These are phyloP conservation scores for Perilla frutescens DNA, from an alignment of 257 asterid genomes.

Conservation along the genomic window DNA sequence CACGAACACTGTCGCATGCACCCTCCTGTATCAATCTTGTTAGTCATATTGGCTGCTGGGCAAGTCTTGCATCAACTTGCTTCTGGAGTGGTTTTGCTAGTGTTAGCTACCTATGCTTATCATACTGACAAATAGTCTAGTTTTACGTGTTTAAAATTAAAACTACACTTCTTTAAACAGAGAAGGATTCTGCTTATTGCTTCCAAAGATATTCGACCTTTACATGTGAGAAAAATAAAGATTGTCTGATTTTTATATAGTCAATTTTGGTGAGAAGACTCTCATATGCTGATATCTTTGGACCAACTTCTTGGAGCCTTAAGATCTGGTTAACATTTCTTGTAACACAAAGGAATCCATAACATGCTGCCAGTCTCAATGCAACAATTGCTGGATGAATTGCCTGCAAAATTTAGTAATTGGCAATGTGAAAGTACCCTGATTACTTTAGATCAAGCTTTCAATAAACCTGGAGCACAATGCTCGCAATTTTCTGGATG, in stretches of 20 bases:
- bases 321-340: slow-evolving; percentile 25
- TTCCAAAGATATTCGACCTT: not conserved
- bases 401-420: not conserved
- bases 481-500: slow-evolving; percentile 19
- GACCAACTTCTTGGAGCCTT: slow-evolving; percentile 14
- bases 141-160: not conserved
- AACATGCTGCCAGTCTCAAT: not conserved
- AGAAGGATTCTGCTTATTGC: not conserved
- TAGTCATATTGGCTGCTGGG: slow-evolving; percentile 9
- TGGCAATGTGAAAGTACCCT: slow-evolving; percentile 7
- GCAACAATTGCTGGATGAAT: slow-evolving; percentile 8
- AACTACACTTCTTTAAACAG: not conserved
- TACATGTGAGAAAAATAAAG: not conserved
- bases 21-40: slow-evolving; percentile 3
- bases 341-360: slow-evolving; percentile 4
- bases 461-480: slow-evolving; percentile 14
- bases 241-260: not conserved
- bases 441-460: slow-evolving; percentile 16
- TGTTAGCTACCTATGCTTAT: slow-evolving; percentile 16
- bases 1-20: slow-evolving; percentile 19
- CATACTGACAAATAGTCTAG: not conserved
- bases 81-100: not conserved
- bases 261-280: slow-evolving; percentile 2
- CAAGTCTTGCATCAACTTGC: slow-evolving; percentile 23
- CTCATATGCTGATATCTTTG: slow-evolving; percentile 6